Evolutionary conservation across 2,329 filamentous ascomycete species (phyloP), one percentile per base, ranked within the genome.

Genomic region (Mycogone perniciosa): DNA sequence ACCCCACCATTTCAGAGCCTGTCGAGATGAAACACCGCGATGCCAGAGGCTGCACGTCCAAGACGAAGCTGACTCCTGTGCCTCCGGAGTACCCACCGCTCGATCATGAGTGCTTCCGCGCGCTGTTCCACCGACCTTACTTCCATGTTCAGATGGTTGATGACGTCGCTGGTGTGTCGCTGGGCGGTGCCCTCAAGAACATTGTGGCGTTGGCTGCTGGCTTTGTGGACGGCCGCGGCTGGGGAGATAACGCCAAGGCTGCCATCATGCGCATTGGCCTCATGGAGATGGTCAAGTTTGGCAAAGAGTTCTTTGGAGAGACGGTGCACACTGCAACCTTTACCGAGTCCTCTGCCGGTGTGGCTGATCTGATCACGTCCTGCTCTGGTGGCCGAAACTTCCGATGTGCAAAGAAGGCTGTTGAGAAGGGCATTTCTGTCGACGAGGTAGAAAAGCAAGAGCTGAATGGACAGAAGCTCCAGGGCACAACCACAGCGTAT

Each of bases 191-290:
- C 0, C 76, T 99, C 60, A 99, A 99, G 78, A 99, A 99, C 75
- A 86, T 99, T 57, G 89, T 99, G 50, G 93, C 93, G 5, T 75
- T 99, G 13, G 92, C 90, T 5, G 91, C 93, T 31, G 93, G 93
- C 52, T 99, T 95, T 69, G 90, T 97, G 41, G 89, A 96, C 58
- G 93, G 93, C 34, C 82, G 92, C 55, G 92, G 92, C 58, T 99
- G 93, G 92, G 93, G 93, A 63, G 91, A 97, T 75, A 99, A 97
- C 61, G 92, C 92, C 58, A 97, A 99, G 75, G 90, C 93, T n/a
- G 93, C 93, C 42, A 85, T 99, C 54, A 97, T 99, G 89, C 88
- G 93, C 39, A 86, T 97, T 20, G 93, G 93, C 6, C 81, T 99
- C 42, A 79, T 96, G 60, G 93, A 99, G 72, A 96, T 96, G 86